Percentiles rank a stretch among this genome's conserved stretches.
Evolutionary conservation across 352 stramenopile genomes (phyloP).

Genomic region (Phytophthora nicotianae): DNA sequence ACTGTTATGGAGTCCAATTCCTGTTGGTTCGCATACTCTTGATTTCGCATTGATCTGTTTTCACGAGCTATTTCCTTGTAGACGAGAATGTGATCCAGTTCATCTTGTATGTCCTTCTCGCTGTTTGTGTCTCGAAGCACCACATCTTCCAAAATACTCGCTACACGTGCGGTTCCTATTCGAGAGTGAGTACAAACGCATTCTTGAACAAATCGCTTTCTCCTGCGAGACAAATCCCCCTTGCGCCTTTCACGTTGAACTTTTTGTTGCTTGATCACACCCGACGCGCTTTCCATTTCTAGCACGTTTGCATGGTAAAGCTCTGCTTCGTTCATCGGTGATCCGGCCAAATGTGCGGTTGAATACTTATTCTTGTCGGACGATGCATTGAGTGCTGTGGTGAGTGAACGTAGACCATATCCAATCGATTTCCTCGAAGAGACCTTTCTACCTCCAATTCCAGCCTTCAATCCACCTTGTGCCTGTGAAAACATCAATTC

Average conservation of each 20-base stretch:
- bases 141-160: conserved; percentile 44
- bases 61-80: conserved; percentile 75
- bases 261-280: conserved; percentile 56
- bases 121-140: conserved; percentile 54
- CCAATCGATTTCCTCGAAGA: conserved; percentile 56
- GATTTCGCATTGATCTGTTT: conserved; percentile 57
- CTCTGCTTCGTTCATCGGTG: conserved; percentile 34
- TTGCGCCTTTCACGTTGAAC: conserved; percentile 57
- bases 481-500: conserved; percentile 7
- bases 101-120: conserved; percentile 44
- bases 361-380: conserved; percentile 37
- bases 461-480: conserved; percentile 7
- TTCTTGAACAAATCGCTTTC: conserved; percentile 71
- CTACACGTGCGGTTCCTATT: conserved; percentile 30
- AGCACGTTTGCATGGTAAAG: conserved; percentile 30
- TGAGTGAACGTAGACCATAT: conserved; percentile 73
- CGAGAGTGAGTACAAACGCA: conserved; percentile 43
- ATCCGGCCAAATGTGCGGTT: conserved; percentile 22
- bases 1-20: conserved; percentile 47
- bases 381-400: conserved; percentile 41
- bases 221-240: conserved; percentile 50
- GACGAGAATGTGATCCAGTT: conserved; percentile 55
- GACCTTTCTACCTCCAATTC: conserved; percentile 9
- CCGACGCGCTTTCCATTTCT: conserved; percentile 27
- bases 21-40: conserved; percentile 57